phyloP scores from a whole-genome alignment of 352 stramenopile genomes.

The Phytophthora agathidicida region DNA sequence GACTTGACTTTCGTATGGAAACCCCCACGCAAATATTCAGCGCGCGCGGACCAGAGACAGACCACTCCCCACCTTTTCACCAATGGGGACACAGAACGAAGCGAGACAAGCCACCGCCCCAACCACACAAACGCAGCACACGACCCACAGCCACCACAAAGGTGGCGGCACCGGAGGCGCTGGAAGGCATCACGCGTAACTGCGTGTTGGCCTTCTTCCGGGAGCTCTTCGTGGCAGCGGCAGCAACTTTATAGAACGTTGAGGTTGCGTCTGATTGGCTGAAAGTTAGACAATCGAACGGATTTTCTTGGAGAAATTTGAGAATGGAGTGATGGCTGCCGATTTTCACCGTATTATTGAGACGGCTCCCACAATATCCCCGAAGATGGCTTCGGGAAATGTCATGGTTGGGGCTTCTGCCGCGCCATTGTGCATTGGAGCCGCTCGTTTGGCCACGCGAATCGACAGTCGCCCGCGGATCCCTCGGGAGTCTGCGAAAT shows the following conservation, averaged over 20 bases:
- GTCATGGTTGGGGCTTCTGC: no score
- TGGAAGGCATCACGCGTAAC: no score
- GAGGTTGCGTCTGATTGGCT: neutral
- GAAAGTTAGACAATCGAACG: constrained; percentile 1
- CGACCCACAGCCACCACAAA: neutral
- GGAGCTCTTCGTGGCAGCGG: no score
- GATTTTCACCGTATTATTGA: no score
- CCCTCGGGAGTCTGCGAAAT: constrained; percentile 21
- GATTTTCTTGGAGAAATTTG: constrained; percentile 28
- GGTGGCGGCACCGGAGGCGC: neutral
- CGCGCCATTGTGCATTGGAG: neutral
- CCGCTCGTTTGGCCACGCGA: constrained; percentile 1
- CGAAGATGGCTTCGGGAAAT: neutral
- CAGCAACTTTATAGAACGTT: constrained; percentile 2
- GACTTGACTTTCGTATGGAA: constrained; percentile 21
- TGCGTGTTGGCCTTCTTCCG: no score
- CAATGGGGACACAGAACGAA: constrained; percentile 13
- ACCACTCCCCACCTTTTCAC: neutral
- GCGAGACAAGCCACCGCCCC: constrained; percentile 22
- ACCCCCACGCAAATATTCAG: constrained; percentile 36
- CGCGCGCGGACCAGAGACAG: constrained; percentile 15
- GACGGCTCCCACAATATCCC: no score
- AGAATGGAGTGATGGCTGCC: constrained; percentile 26
- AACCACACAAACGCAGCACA: constrained; percentile 3
- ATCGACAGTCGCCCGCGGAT: neutral